A percentile compares a stretch with the other conserved stretches of the same genome.
Conservation (phyloP, 2,329 filamentous ascomycete genomes). For the Colletotrichum incanum region DNA sequence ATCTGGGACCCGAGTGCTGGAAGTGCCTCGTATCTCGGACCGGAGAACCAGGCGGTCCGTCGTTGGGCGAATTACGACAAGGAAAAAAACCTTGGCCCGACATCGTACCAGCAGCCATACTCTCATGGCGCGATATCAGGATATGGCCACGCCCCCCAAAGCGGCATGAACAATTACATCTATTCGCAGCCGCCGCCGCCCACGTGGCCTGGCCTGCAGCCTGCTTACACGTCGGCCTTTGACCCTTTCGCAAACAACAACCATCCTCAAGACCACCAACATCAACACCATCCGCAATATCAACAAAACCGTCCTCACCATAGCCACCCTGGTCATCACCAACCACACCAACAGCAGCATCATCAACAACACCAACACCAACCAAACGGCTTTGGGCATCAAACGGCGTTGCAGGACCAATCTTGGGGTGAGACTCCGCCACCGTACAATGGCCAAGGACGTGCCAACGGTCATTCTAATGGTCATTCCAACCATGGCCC, state of each 20-base stretch:
- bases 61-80: conserved; percentile 48
- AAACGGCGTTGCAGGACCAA: conserved; percentile 6
- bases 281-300: conserved; percentile 15
- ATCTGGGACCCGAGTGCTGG: conserved; percentile 68
- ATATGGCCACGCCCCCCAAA: conserved; percentile 25
- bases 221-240: conserved; percentile 37
- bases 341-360: conserved; percentile 3
- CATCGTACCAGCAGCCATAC: conserved; percentile 21
- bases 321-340: conserved; percentile 8
- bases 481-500: conserved; percentile 1
- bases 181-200: conserved; percentile 36
- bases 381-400: background rate
- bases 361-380: background rate
- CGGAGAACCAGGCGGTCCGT: conserved; percentile 54
- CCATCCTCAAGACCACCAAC: conserved; percentile 5
- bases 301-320: background rate
- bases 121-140: conserved; percentile 10
- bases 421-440: conserved; percentile 20
- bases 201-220: conserved; percentile 37
- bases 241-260: conserved; percentile 19
- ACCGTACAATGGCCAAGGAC: conserved; percentile 28
- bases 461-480: background rate
- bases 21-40: conserved; percentile 51
- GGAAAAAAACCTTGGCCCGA: conserved; percentile 25
- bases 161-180: conserved; percentile 17